Conservation (phyloP, 2,329 filamentous ascomycete genomes). For the Cytospora schulzeri region DNA sequence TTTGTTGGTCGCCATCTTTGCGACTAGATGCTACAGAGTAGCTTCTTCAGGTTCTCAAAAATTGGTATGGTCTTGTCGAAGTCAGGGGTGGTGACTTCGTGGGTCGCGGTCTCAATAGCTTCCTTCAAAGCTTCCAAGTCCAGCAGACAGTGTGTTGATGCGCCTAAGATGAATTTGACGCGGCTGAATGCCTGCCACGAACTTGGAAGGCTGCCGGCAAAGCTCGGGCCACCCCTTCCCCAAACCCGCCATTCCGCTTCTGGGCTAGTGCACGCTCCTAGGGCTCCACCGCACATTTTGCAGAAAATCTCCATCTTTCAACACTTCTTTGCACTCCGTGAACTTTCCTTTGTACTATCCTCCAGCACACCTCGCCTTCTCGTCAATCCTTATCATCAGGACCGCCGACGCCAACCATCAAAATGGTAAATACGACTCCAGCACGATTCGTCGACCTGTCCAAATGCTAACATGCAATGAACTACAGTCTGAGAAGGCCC, state of each 20-base stretch:
- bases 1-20: conserved; percentile 75
- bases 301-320: conserved; percentile 18
- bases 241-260: conserved; percentile 25
- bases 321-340: conserved; percentile 7
- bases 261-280: conserved; percentile 27
- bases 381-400: conserved; percentile 25
- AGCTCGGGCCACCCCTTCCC: conserved; percentile 32
- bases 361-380: conserved; percentile 21
- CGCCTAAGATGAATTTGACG: conserved; percentile 29
- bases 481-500: conserved; percentile 77
- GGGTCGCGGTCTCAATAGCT: conserved; percentile 41
- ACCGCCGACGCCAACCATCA: conserved; percentile 31
- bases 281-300: conserved; percentile 27
- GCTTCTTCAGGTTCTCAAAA: conserved; percentile 48
- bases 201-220: conserved; percentile 20
- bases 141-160: conserved; percentile 39
- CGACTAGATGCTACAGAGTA: conserved; percentile 45
- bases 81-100: conserved; percentile 38
- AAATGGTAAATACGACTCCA: conserved; percentile 40
- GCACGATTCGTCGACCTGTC: background rate
- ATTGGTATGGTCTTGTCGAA: conserved; percentile 44
- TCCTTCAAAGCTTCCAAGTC: conserved; percentile 46
- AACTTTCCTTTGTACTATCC: conserved; percentile 13
- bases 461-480: conserved; percentile 33
- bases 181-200: conserved; percentile 18